Evolutionary conservation across 345 rosid species (phyloP).

Genomic region (Bruguiera gymnorhiza): DNA sequence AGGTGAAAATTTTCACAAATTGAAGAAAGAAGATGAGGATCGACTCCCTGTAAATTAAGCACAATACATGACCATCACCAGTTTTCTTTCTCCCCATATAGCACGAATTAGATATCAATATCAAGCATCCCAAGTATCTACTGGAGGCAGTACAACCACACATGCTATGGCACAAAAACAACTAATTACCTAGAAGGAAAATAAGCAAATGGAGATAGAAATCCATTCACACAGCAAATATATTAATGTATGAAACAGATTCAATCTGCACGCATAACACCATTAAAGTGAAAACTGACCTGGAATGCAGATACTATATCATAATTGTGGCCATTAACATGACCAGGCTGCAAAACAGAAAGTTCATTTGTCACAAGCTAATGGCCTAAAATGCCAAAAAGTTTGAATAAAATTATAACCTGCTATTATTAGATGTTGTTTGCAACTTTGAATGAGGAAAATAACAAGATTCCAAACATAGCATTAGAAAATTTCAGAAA

Average conservation of each 20-base stretch:
- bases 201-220: background rate
- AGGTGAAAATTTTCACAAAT: no score
- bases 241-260: background rate
- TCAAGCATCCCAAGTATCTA: background rate
- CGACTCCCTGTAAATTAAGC: no score
- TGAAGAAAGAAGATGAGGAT: no score
- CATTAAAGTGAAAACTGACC: constrained; percentile 37
- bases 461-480: no score
- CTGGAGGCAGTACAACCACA: background rate
- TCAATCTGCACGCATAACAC: background rate
- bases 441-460: background rate
- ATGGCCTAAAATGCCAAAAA: background rate
- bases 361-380: background rate
- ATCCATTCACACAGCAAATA: background rate
- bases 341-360: constrained; percentile 82
- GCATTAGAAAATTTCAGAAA: background rate
- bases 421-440: background rate
- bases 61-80: background rate
- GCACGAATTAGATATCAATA: background rate
- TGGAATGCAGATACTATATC: constrained; percentile 94
- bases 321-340: constrained; percentile 65
- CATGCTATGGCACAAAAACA: background rate
- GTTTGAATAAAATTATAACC: background rate
- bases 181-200: background rate
- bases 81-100: background rate